Base-by-base conservation (phyloP, 257 asterid genomes). In the Oldenlandia corymbosa region DNA sequence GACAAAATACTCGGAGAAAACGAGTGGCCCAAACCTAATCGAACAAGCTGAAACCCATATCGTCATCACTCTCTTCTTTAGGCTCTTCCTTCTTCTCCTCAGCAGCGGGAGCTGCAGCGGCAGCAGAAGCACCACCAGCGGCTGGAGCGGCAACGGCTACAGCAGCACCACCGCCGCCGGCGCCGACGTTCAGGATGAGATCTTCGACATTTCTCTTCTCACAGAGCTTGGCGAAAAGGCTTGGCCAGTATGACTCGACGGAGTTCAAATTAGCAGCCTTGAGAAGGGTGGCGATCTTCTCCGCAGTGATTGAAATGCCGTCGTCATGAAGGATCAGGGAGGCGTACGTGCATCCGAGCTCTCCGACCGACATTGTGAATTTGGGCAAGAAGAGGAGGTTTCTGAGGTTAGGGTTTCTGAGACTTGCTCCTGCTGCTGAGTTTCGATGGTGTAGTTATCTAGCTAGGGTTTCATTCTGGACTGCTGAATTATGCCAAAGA, bases 201-300 rank as follows among this genome's bases (percentile, higher is more conserved):
- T 81, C 88, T 6, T 79, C 84, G 9, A 83, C 18, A 62, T 72
- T 77, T 72, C 71, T 83, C 81, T 85, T 85, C 79, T 83, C 94
- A 21, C 84, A 80, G 1, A 86, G 84, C 84, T 86, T 86, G 12
- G 90, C 91, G 57, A 79, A 86, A 23, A 83, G 83, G 56, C 88
- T 73, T 12, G 84, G 79, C 90, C 90, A 86, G 77, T 86, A 86
- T 0, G 90, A 83, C 37, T 81, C 88, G 10, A 85, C 80, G 23
- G 65, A n/a, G n/a, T n/a, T 27, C 72, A 84, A 18, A 13, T 32
- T n/a, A n/a, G 61, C 61, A 13, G 61, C 26, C 43, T 56, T 56
- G 27, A 56, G 27, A 2, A 56, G 43, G 4, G 45, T 17, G 10
- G 61, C 43, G 4, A 56, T 56, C 61, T 56, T 56, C 45, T 56